These are phyloP conservation scores for Fusarium verticillioides DNA, from an alignment of 2,329 filamentous ascomycete genomes.

Conservation along the genomic window DNA sequence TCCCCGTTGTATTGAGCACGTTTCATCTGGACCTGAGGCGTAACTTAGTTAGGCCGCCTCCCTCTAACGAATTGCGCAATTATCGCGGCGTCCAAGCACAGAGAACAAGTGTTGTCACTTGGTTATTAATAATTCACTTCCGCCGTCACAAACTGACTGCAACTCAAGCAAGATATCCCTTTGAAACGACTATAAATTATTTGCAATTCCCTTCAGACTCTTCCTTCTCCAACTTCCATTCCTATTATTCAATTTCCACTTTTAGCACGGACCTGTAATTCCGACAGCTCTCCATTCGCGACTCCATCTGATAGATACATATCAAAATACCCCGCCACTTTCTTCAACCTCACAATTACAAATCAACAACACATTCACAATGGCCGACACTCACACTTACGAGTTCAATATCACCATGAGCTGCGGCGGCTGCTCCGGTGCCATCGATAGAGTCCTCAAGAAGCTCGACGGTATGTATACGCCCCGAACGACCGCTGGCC, in stretches of 20 bases:
- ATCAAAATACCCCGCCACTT: conserved; percentile 34
- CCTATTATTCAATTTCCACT: conserved; percentile 10
- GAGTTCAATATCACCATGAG: conserved; percentile 95
- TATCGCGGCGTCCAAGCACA: conserved; percentile 28
- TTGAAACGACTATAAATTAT: conserved; percentile 1
- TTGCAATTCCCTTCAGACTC: not conserved
- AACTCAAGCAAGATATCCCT: not conserved
- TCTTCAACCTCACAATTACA: conserved; percentile 11
- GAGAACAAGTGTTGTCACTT: not conserved
- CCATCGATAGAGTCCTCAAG: conserved; percentile 89
- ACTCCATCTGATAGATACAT: conserved; percentile 1
- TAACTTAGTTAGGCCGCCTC: no score
- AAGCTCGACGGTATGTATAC: conserved; percentile 81
- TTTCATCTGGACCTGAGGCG: conserved; percentile 33
- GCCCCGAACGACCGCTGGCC: not conserved
- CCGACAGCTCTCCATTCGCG: conserved; percentile 3
- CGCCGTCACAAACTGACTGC: conserved; percentile 8
- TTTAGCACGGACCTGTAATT: conserved; percentile 8
- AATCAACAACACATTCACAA: conserved; percentile 52
- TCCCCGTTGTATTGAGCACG: conserved; percentile 41
- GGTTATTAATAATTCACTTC: conserved; percentile 40
- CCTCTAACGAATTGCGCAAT: conserved; percentile 41
- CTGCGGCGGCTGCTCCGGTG: conserved; percentile 96
- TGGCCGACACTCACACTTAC: conserved; percentile 87
- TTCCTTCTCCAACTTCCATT: not conserved